Percentiles rank a stretch among this genome's conserved stretches.
These are phyloP conservation scores for Acrasis kona DNA, from an alignment of 78 protist genomes.

Conservation along the genomic window DNA sequence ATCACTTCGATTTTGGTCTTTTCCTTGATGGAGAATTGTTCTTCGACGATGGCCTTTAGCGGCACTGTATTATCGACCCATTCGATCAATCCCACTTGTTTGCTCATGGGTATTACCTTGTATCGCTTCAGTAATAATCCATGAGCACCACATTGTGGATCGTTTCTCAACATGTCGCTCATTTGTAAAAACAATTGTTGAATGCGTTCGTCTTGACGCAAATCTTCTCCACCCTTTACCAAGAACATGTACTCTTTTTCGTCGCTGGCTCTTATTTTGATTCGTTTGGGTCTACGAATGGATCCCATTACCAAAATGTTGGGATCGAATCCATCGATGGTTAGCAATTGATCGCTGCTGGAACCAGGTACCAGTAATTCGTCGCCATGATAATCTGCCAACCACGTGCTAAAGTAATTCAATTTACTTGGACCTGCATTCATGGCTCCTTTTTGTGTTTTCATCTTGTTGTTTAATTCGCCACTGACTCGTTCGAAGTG, in stretches of 20 bases:
- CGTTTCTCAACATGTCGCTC: constrained; percentile 38
- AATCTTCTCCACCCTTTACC: constrained; percentile 87
- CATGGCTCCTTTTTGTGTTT: neutral
- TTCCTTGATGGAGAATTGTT: neutral
- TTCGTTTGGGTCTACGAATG: constrained; percentile 67
- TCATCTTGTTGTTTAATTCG: neutral
- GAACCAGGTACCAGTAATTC: too few species aligned
- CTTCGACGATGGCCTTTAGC: constrained; percentile 26
- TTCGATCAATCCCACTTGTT: constrained; percentile 74
- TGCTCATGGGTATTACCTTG: constrained; percentile 73
- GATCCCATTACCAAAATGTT: constrained; percentile 59
- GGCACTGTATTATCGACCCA: constrained; percentile 68
- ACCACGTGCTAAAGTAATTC: neutral
- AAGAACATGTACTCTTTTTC: constrained; percentile 56
- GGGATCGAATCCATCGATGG: constrained; percentile 22
- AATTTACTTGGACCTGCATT: neutral
- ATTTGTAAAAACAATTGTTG: constrained; percentile 57
- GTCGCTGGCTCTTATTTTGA: constrained; percentile 50
- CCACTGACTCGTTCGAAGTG: neutral
- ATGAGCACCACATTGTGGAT: constrained; percentile 2
- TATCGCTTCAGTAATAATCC: constrained; percentile 52
- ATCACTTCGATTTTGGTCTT: neutral
- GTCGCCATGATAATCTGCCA: neutral
- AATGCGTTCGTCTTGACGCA: constrained; percentile 79
- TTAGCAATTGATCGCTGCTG: neutral